Evolutionary conservation across 441 rosid species (phyloP), one percentile per base, ranked within the genome.

Genomic region (Euphorbia neoarborescens): DNA sequence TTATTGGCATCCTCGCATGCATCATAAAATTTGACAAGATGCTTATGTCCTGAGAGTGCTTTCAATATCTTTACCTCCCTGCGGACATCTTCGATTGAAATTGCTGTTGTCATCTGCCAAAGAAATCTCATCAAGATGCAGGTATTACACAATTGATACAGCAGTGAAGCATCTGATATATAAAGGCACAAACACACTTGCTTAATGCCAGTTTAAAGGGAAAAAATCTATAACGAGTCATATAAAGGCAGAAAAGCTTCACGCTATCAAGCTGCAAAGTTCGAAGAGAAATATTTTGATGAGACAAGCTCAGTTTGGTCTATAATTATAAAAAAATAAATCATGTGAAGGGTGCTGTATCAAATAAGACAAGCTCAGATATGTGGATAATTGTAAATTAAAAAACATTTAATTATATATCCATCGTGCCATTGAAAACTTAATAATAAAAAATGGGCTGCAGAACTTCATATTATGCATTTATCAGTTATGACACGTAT

Each of bases 1-100:
- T 92, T 92, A 83, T 86, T 90, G 72, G 89, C 89, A 77, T 92
- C 98, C 81, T 92, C 98, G 71, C 88, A 92, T 75, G 96, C 95
- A 85, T 92, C 98, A 75, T 80, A 83, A 66, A 84, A 92, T 81
- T 89, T 84, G 81, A 90, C 82, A 64, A 92, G 80, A 85, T 92
- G 84, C 78, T 77, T 84, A 77, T 92, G 98, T 12, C 98, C 98
- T n/a, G 96, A 90, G 68, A 92, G 76, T 25, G 88, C 88, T 84
- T 84, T 90, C 85, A 90, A 74, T 71, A 92, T 83, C 78, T 89
- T 92, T 76, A 90, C 98, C 84, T 92, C 98, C 82, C 96, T 85
- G 24, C 96, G 96, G 71, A 92, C 96, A 81, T 92, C 98, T 82
- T 92, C 98, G 64, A 92, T 92, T 40, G 98, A 80, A 50, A 92